Base-by-base conservation (phyloP, 805 yeast genomes). In the Yamadazyma sp. region DNA sequence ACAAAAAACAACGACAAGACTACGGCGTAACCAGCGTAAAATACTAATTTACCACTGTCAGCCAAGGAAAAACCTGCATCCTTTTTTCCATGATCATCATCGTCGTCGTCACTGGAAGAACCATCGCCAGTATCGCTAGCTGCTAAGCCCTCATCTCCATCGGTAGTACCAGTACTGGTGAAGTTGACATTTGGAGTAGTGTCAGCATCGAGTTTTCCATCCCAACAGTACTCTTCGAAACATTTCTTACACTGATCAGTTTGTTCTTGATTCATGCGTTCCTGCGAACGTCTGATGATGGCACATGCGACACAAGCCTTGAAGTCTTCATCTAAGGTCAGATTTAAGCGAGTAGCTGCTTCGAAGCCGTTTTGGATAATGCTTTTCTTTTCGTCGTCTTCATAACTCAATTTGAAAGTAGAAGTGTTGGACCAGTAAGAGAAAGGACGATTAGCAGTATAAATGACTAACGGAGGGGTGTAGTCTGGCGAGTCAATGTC, bases 221-320 rank as follows among this genome's bases (percentile, higher is more conserved):
- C 69, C 90, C 90, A 88, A 61, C 96, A 88, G 60, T 86, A 86
- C 5, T 65, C 67, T 23, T 67, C 60, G 57, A 88, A 85, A 57
- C 96, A 88, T 37, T 64, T 44, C 48, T 76, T 62, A 65, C 96
- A 88, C 53, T 84, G 87, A 2, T 71, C 79, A n/a, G 78, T 62
- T 42, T 83, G 82, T 12, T 74, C 68, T 24, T 69, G 60, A 19
- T 80, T 78, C 25, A 71, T 60, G 54, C 89, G 72, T 62, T 86
- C 93, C 54, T 82, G 80, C 28, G 82, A 77, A 57, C 95, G 78
- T 64, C 86, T 82, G 41, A 86, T 70, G 31, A 87, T 74, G 7
- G 95, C 95, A 70, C 95, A 87, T 2, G 84, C 85, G 33, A 87
- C 72, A 67, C 95, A 87, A 5, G 79, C 73, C 28, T 75, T 64